Conservation (phyloP, 2,329 filamentous ascomycete genomes). For the Paraconiothyrium sp. region DNA sequence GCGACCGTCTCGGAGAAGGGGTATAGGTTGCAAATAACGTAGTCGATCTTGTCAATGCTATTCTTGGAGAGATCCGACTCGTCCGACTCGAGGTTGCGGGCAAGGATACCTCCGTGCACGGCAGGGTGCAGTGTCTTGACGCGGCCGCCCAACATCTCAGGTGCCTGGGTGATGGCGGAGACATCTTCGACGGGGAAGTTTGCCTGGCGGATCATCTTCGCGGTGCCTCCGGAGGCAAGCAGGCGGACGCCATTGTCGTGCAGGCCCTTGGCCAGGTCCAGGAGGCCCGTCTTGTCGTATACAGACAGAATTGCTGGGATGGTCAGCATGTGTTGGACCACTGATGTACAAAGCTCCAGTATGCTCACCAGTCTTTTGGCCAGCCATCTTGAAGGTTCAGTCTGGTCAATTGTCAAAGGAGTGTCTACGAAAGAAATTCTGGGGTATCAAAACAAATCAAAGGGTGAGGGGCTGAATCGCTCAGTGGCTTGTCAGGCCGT, state of each 20-base stretch:
- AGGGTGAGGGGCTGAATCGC: background rate
- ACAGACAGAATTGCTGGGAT: conserved; percentile 86
- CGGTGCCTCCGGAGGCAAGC: conserved; percentile 92
- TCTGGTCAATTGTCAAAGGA: conserved; percentile 28
- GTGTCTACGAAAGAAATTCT: conserved; percentile 22
- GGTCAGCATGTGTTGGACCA: conserved; percentile 6
- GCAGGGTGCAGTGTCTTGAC: conserved; percentile 98
- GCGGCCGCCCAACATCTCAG: conserved; percentile 92
- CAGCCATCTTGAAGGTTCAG: conserved; percentile 38
- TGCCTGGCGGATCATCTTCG: conserved; percentile 95
- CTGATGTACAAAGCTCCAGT: background rate
- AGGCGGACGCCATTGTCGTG: conserved; percentile 61
- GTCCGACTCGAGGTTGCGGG: conserved; percentile 91
- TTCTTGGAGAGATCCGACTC: conserved; percentile 83
- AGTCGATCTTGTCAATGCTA: conserved; percentile 55
- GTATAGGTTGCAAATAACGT: conserved; percentile 89
- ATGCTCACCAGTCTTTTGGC: conserved; percentile 49
- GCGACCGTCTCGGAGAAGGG: conserved; percentile 98
- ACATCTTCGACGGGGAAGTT: conserved; percentile 98
- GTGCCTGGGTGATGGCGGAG: conserved; percentile 91
- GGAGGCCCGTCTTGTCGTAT: conserved; percentile 89
- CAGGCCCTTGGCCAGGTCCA: conserved; percentile 51
- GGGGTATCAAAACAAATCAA: conserved; percentile 31
- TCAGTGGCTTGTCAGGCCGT: conserved; percentile 28
- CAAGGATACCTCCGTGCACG: conserved; percentile 84